These are phyloP conservation scores for Waitea zeae DNA, from an alignment of 1,284 basidiomycete species.

Conservation along the genomic window DNA sequence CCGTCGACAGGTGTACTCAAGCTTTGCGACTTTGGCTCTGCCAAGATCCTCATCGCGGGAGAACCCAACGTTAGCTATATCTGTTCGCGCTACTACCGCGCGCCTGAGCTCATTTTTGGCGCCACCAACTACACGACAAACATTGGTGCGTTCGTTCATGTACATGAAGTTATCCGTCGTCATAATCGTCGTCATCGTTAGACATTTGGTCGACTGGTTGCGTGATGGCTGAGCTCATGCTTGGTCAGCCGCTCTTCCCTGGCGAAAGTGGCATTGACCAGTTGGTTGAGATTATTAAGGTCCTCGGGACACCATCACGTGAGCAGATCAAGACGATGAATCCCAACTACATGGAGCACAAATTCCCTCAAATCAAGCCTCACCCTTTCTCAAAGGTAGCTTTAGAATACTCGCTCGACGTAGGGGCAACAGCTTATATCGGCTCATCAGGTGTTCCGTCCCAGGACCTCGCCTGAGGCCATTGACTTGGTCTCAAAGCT, in stretches of 20 bases:
- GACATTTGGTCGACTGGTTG: slow-evolving; percentile 99
- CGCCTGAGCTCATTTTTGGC: slow-evolving; percentile 98
- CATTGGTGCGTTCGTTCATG: slow-evolving; percentile 55
- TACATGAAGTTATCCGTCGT: slow-evolving; percentile 2
- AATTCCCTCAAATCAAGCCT: slow-evolving; percentile 99
- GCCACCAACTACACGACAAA: slow-evolving; percentile 99
- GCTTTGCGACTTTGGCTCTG: slow-evolving; percentile 97
- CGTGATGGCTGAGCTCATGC: slow-evolving; percentile 99
- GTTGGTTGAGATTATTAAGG: slow-evolving; percentile 99
- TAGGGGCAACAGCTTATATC: not conserved
- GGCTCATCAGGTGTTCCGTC: slow-evolving; percentile 77
- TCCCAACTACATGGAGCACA: slow-evolving; percentile 99
- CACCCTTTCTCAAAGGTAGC: slow-evolving; percentile 84
- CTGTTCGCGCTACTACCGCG: slow-evolving; percentile 98
- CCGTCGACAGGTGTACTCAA: slow-evolving; percentile 94
- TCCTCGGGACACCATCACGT: slow-evolving; percentile 92
- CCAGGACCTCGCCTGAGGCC: slow-evolving; percentile 88
- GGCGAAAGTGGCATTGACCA: slow-evolving; percentile 99
- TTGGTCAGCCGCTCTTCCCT: slow-evolving; percentile 96
- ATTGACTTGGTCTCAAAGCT: slow-evolving; percentile 93
- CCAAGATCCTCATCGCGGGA: slow-evolving; percentile 94
- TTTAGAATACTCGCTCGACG: slow-evolving; percentile 3
- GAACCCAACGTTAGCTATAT: slow-evolving; percentile 99
- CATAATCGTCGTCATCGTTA: slow-evolving; percentile 13
- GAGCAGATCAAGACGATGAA: slow-evolving; percentile 99